Conservation (phyloP, 2,329 filamentous ascomycete species). For the Cladosporium sphaerospermum region DNA sequence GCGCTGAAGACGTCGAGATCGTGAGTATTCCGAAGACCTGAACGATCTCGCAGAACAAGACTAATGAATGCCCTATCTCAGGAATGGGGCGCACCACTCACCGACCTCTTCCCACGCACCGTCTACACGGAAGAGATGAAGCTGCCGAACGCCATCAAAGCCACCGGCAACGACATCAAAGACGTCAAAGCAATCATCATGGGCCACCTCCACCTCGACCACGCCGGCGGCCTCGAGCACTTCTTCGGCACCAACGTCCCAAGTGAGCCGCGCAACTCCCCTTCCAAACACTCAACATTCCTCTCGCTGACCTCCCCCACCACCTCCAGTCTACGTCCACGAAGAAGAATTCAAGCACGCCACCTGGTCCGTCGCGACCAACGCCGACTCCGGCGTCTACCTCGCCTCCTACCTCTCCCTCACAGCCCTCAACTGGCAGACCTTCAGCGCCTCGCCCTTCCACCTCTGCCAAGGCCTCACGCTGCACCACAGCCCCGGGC, state of each 20-base stretch:
- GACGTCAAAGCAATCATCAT: constrained; percentile 34
- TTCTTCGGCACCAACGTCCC: constrained; percentile 29
- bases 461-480: constrained; percentile 32
- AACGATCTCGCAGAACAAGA: too few species aligned
- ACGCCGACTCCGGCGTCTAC: constrained; percentile 27
- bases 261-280: neutral
- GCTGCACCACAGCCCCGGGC: constrained; percentile 31
- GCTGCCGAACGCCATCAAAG: neutral
- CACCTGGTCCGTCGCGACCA: constrained; percentile 33
- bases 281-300: neutral
- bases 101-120: constrained; percentile 17
- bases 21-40: neutral
- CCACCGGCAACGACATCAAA: constrained; percentile 26
- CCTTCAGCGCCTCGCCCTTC: constrained; percentile 28
- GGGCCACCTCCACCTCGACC: constrained; percentile 33
- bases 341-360: constrained; percentile 34
- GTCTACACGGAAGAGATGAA: neutral
- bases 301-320: neutral
- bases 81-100: constrained; percentile 18
- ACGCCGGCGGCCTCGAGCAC: constrained; percentile 31
- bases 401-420: constrained; percentile 4
- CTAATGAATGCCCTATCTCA: neutral
- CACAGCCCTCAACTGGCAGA: constrained; percentile 23
- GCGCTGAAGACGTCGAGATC: neutral
- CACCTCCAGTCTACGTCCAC: constrained; percentile 30